phyloP scores from a whole-genome alignment of 78 protist genomes.

The Protostelium mycophagum region DNA sequence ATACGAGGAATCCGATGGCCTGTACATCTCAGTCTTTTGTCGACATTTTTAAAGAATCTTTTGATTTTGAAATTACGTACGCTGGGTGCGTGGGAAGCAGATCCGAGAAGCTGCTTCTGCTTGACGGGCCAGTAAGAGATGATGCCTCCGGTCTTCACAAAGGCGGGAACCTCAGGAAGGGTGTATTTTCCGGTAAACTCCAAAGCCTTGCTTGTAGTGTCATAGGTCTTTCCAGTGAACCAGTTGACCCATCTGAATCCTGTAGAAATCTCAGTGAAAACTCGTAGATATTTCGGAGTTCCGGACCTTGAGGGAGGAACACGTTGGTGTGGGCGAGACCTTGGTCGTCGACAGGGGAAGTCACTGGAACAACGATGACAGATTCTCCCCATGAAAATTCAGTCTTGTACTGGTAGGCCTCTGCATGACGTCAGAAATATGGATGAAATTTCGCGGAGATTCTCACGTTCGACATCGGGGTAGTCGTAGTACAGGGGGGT shows the following conservation, averaged over 20 bases:
- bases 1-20: not conserved
- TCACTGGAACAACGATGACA: not conserved
- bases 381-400: not conserved
- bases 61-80: conserved; percentile 8
- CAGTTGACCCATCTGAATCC: not conserved
- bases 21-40: conserved; percentile 6
- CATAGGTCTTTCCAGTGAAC: not conserved
- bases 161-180: not conserved
- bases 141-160: not conserved
- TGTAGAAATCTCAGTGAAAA: not conserved
- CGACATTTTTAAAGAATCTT: not conserved
- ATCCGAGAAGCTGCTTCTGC: conserved; percentile 48
- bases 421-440: not conserved
- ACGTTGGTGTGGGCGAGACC: not conserved
- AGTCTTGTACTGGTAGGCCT: not conserved
- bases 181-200: not conserved
- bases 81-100: conserved; percentile 16
- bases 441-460: not conserved
- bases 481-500: not conserved
- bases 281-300: too few species aligned
- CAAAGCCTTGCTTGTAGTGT: not conserved
- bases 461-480: not conserved
- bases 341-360: not conserved
- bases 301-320: not conserved
- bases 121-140: not conserved